phyloP scores from a whole-genome alignment of 208 protist genomes.

The Leishmania amazonensis region DNA sequence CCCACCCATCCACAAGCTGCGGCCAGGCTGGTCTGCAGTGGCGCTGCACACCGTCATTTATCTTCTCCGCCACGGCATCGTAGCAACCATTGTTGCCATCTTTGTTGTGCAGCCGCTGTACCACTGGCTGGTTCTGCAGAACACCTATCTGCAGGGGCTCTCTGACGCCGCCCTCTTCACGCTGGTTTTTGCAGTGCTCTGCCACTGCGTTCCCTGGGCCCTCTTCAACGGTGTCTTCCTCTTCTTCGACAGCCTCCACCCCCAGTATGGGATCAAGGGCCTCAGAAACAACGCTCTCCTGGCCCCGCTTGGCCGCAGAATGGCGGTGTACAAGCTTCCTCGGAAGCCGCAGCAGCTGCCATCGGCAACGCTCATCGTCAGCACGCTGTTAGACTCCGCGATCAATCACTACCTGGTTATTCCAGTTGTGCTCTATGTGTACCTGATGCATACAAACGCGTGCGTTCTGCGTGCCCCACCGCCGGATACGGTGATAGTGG shows the following conservation, averaged over 20 bases:
- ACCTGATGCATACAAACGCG: conserved; percentile 15
- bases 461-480: conserved; percentile 22
- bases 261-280: conserved; percentile 20
- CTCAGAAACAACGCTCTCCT: conserved; percentile 22
- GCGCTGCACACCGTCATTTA: conserved; percentile 27
- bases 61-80: conserved; percentile 31
- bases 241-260: conserved; percentile 46
- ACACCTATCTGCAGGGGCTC: conserved; percentile 16
- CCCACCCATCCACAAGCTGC: conserved; percentile 28
- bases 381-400: conserved; percentile 27
- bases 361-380: conserved; percentile 13
- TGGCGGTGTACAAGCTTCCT: conserved; percentile 39
- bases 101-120: conserved; percentile 43
- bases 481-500: conserved; percentile 23
- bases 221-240: conserved; percentile 43
- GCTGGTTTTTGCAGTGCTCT: conserved; percentile 36
- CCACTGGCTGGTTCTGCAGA: conserved; percentile 24
- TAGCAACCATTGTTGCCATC: conserved; percentile 27
- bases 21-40: conserved; percentile 20
- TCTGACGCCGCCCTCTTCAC: conserved; percentile 23
- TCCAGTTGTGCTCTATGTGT: conserved; percentile 18
- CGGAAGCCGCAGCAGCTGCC: conserved; percentile 39
- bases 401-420: conserved; percentile 37
- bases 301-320: conserved; percentile 29
- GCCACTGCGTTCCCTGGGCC: conserved; percentile 44